These are phyloP conservation scores for Diplocarpon rosae DNA, from an alignment of 2,329 filamentous ascomycete species.

Conservation along the genomic window DNA sequence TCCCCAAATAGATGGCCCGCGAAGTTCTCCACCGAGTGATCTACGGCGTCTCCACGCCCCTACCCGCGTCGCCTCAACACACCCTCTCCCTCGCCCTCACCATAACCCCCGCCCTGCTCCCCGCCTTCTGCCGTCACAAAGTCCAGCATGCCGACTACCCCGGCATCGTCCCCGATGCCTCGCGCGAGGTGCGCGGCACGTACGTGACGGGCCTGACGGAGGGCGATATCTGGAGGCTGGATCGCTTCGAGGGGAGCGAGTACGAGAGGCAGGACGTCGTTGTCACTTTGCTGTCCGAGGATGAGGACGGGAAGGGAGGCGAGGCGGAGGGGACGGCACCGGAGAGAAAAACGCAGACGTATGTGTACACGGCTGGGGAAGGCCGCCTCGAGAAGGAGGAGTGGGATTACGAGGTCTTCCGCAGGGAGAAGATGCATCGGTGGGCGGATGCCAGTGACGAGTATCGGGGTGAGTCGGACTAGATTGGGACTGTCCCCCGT, in stretches of 20 bases:
- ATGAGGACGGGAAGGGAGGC: constrained; percentile 9
- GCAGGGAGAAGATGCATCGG: constrained; percentile 57
- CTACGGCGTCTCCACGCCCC: constrained; percentile 29
- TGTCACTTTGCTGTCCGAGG: constrained; percentile 36
- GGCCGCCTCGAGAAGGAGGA: constrained; percentile 55
- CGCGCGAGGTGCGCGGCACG: constrained; percentile 58
- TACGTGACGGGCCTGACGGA: constrained; percentile 69
- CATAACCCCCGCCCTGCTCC: constrained; percentile 65
- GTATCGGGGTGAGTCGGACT: constrained; percentile 11
- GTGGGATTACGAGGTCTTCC: constrained; percentile 84
- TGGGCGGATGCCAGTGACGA: constrained; percentile 26
- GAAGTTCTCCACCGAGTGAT: constrained; percentile 79
- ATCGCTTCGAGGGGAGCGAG: constrained; percentile 70
- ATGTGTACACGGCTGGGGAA: constrained; percentile 46
- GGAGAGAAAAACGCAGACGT: constrained; percentile 41
- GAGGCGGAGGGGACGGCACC: constrained; percentile 4
- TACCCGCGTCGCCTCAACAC: constrained; percentile 30
- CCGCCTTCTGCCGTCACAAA: constrained; percentile 58
- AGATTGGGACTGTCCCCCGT: too few species aligned
- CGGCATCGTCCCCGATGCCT: constrained; percentile 50
- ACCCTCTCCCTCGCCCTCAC: constrained; percentile 35
- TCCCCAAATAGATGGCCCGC: constrained; percentile 54
- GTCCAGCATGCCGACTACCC: constrained; percentile 69
- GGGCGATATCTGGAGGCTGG: constrained; percentile 63
- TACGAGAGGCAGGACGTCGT: constrained; percentile 49